Evolutionary conservation across 2,329 filamentous ascomycete genomes (phyloP).

Genomic region (Gnomoniopsis sp.): DNA sequence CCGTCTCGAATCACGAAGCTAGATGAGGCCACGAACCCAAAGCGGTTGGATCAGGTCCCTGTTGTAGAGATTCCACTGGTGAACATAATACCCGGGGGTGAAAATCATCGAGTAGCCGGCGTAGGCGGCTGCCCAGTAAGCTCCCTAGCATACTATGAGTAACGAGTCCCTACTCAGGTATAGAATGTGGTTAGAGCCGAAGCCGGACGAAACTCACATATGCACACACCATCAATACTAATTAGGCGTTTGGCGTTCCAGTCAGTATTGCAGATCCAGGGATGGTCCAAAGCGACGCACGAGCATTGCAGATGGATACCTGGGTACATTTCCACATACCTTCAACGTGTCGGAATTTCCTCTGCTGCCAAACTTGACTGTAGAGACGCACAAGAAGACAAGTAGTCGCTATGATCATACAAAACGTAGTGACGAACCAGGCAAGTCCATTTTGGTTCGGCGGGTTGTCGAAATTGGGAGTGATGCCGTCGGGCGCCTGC

Average conservation of each 20-base stretch:
- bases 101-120: slow-evolving; percentile 21
- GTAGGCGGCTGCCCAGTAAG: slow-evolving; percentile 12
- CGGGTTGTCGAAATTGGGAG: slow-evolving; percentile 10
- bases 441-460: slow-evolving; percentile 11
- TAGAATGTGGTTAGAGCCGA: too few species aligned
- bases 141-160: neutral
- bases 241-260: neutral
- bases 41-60: slow-evolving; percentile 24
- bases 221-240: slow-evolving; percentile 4
- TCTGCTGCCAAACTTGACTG: neutral
- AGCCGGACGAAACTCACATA: slow-evolving; percentile 7
- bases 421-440: slow-evolving; percentile 5
- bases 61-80: slow-evolving; percentile 30
- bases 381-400: slow-evolving; percentile 13
- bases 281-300: neutral
- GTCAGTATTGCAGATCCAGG: neutral
- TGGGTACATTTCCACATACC: neutral
- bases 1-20: neutral
- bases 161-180: too few species aligned
- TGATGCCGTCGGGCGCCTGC: slow-evolving; percentile 4
- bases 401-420: slow-evolving; percentile 11
- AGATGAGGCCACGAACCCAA: slow-evolving; percentile 23
- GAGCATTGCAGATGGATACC: neutral
- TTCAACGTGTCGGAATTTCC: slow-evolving; percentile 1
- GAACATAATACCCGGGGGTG: slow-evolving; percentile 33